phyloP scores from a whole-genome alignment of 2,329 filamentous ascomycete species.

The Helminthosporium solani region DNA sequence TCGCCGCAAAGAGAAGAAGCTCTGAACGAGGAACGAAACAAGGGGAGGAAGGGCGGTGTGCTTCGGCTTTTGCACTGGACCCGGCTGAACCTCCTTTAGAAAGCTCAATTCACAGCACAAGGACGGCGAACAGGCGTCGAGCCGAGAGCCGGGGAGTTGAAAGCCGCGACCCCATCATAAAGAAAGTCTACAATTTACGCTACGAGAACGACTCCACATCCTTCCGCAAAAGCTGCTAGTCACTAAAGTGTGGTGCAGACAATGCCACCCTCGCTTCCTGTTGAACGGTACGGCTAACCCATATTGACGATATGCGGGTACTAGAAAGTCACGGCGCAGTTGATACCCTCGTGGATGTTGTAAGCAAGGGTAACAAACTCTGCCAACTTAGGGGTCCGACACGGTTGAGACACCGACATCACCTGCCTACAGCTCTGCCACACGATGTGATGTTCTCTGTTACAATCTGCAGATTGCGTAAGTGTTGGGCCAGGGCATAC shows the following conservation, averaged over 20 bases:
- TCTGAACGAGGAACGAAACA: background rate
- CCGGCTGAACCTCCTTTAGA: background rate
- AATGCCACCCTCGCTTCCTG: background rate
- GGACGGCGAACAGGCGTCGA: background rate
- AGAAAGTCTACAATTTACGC: background rate
- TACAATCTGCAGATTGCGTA: background rate
- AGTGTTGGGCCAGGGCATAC: background rate
- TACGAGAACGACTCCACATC: background rate
- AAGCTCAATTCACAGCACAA: background rate
- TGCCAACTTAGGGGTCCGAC: background rate
- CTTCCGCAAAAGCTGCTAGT: background rate
- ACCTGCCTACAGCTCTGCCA: background rate
- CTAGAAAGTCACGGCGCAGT: background rate
- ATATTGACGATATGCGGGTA: background rate
- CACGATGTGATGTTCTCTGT: background rate
- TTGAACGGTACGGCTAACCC: background rate
- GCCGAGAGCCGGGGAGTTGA: background rate
- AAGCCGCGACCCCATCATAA: background rate
- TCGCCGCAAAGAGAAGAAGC: background rate
- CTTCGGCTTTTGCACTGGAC: background rate
- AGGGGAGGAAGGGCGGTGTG: conserved; percentile 1
- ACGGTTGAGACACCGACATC: background rate
- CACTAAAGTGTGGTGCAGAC: background rate
- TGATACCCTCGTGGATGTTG: background rate
- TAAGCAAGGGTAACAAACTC: background rate